phyloP scores from a whole-genome alignment of 2,329 filamentous ascomycete species.

The Colletotrichum sp. region DNA sequence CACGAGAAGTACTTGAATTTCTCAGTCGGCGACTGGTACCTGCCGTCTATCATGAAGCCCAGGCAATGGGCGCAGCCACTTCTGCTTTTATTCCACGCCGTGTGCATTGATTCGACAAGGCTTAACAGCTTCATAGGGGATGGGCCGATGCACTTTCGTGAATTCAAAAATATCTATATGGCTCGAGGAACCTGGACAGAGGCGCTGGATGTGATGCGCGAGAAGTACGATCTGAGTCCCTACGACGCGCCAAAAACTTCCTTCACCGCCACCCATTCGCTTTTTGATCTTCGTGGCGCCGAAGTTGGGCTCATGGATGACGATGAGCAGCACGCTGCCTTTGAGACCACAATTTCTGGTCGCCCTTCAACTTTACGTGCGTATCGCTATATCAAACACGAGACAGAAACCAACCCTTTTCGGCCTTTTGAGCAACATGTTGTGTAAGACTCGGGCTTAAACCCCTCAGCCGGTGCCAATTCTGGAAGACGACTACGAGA shows the following conservation, averaged over 20 bases:
- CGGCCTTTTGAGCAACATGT: too few relatives aligned
- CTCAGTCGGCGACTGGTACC: background rate
- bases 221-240: background rate
- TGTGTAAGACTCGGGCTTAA: too few relatives aligned
- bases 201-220: fast-evolving
- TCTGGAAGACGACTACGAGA: too few relatives aligned
- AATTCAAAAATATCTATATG: fast-evolving
- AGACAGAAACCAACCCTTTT: too few relatives aligned
- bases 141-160: fast-evolving
- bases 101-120: background rate
- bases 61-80: background rate
- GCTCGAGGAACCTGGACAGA: background rate
- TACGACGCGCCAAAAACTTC: background rate
- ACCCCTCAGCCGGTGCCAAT: too few relatives aligned
- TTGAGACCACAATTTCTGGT: too few relatives aligned
- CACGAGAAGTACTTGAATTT: background rate
- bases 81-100: too few relatives aligned
- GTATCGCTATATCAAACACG: too few relatives aligned
- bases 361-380: too few relatives aligned
- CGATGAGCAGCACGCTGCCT: too few relatives aligned
- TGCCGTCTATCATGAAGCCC: background rate
- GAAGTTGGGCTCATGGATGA: too few relatives aligned
- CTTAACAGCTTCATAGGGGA: background rate
- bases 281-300: fast-evolving
- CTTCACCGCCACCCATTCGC: fast-evolving